A percentile compares a stretch with the other conserved stretches of the same genome.
Evolutionary conservation across 2,329 filamentous ascomycete species (phyloP).

Genomic region (Curvularia spicifera): DNA sequence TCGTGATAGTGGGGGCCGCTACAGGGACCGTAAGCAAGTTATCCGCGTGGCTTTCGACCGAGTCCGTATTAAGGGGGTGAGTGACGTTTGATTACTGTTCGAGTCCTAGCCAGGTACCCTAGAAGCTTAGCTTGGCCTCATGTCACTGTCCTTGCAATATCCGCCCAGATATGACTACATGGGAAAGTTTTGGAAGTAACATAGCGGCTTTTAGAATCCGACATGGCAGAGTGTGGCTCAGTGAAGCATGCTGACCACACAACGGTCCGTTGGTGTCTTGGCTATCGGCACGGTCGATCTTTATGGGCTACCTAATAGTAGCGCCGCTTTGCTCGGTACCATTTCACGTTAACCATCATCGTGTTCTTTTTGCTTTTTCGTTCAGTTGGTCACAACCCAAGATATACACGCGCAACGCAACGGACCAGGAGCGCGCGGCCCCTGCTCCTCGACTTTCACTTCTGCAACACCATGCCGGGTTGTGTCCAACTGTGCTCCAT

Average conservation of each 20-base stretch:
- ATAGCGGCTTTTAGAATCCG: background rate
- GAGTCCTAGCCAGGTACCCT: background rate
- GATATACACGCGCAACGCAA: background rate
- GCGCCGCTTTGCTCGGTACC: background rate
- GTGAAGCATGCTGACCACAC: slow-evolving; percentile 20
- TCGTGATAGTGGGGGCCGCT: background rate
- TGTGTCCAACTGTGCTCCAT: background rate
- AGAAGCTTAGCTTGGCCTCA: background rate
- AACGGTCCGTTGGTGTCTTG: slow-evolving; percentile 22
- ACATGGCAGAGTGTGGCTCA: slow-evolving; percentile 11
- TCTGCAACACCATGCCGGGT: background rate
- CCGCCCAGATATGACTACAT: background rate
- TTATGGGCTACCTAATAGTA: background rate
- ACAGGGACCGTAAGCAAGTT: background rate
- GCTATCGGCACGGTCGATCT: slow-evolving; percentile 29
- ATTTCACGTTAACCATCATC: background rate
- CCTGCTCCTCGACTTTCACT: background rate
- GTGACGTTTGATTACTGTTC: slow-evolving; percentile 1
- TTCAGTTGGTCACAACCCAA: slow-evolving; percentile 1
- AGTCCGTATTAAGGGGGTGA: slow-evolving; percentile 2
- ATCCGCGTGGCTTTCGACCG: background rate
- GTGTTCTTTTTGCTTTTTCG: slow-evolving; percentile 5
- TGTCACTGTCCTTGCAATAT: background rate
- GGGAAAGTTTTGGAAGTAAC: background rate
- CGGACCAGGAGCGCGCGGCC: background rate